Percentiles rank a stretch among this genome's conserved stretches.
Conservation (phyloP, 2,329 filamentous ascomycete genomes). For the Fusarium graminum region DNA sequence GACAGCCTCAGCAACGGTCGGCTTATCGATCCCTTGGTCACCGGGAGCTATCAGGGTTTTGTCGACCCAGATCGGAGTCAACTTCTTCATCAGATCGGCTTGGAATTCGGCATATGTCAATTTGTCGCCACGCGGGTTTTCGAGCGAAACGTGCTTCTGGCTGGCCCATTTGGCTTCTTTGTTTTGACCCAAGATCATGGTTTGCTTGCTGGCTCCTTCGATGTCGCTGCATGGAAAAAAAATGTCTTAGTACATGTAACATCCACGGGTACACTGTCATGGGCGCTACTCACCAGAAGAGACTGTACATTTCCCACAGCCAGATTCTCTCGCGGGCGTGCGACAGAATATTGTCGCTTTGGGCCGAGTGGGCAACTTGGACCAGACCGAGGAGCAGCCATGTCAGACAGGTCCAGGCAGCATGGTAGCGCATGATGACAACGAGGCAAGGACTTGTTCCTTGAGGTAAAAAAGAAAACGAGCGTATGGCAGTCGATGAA, state of each 20-base stretch:
- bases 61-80: neutral
- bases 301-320: conserved; percentile 1
- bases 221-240: neutral
- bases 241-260: neutral
- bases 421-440: conserved; percentile 5
- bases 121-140: neutral
- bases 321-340: conserved; percentile 7
- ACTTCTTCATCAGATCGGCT: conserved; percentile 2
- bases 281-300: neutral
- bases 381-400: neutral
- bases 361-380: neutral
- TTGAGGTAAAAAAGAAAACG: neutral
- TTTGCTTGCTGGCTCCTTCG: neutral
- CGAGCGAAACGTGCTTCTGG: neutral
- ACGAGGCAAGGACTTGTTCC: neutral
- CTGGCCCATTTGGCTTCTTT: neutral
- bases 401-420: neutral
- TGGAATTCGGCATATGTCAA: conserved; percentile 4
- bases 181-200: neutral
- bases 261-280: neutral
- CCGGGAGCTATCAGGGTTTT: neutral
- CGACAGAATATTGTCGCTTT: neutral
- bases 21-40: neutral
- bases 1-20: neutral
- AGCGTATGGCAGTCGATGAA: too few relatives aligned